These are phyloP conservation scores for Russula virescens DNA, from an alignment of 768 basidiomycete species.

Conservation along the genomic window DNA sequence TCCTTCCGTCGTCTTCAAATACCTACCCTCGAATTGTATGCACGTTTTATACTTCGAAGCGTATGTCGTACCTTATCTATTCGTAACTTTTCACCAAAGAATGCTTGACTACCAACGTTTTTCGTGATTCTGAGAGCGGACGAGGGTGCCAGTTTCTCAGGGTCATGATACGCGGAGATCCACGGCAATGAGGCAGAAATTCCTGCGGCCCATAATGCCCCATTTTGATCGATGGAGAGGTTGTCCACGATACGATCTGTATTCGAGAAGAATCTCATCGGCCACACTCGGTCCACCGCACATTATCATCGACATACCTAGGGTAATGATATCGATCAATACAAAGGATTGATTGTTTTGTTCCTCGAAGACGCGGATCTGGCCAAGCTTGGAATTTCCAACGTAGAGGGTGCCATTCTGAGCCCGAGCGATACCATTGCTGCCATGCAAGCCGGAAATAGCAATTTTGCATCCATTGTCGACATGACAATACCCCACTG, in stretches of 20 bases:
- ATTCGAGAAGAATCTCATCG: not conserved
- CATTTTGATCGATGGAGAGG: constrained; percentile 51
- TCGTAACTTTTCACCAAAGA: constrained; percentile 55
- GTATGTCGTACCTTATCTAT: constrained; percentile 45
- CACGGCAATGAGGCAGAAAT: constrained; percentile 38
- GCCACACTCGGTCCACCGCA: not conserved
- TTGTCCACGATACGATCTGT: constrained; percentile 56
- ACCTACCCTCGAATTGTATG: constrained; percentile 35
- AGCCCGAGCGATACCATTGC: constrained; percentile 53
- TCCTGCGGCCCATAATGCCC: constrained; percentile 58
- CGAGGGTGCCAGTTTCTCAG: constrained; percentile 40
- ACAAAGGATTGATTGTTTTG: constrained; percentile 55
- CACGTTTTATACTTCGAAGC: not conserved
- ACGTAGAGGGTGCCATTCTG: constrained; percentile 63
- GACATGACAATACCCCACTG: constrained; percentile 60
- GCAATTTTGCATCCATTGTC: constrained; percentile 58
- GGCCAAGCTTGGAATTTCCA: constrained; percentile 40
- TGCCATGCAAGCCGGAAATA: constrained; percentile 42
- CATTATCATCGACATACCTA: constrained; percentile 37
- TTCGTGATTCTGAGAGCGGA: constrained; percentile 47
- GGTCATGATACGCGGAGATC: constrained; percentile 39
- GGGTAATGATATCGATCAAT: constrained; percentile 45
- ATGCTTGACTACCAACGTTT: constrained; percentile 46
- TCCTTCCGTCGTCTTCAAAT: constrained; percentile 60
- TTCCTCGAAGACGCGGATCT: constrained; percentile 48